Evolutionary conservation across 2,329 filamentous ascomycete species (phyloP), one percentile per base, ranked within the genome.

Genomic region (Emergomyces orientalis): DNA sequence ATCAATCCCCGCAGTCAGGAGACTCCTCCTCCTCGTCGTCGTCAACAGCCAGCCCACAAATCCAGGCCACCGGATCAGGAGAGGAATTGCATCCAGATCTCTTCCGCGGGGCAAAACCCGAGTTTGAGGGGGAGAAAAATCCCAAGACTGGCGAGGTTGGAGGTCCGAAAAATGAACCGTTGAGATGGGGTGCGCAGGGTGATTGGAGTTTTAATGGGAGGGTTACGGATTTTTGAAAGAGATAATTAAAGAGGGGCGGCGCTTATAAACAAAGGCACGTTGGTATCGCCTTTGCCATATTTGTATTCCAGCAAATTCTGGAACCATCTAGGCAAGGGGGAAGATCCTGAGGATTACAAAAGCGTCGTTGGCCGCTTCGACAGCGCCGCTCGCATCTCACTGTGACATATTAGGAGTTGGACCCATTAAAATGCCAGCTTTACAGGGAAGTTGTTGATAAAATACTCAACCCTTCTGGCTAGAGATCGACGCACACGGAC

Each of bases 161-260:
- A 6, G 94, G 94, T 0, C 94, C 94, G 6, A 99, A 97, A 86
- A 97, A 96, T 72, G 93, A 99, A 77, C 94, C 94, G 60, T 72
- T 97, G 73, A 80, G 92, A 69, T 97, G 93, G 93, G 91, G 91
- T 0, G 80, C 82, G 22, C 73, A 71, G 0, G 87, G 90, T 0
- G 87, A 89, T 73, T 99, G 92, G 88, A 97, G 91, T 74, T 99
- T 90, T 76, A 97, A 97, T 75, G 94, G 94, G 56, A 81, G 93
- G 66, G 92, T 95, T 62, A 97, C 93, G 30, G 94, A 99, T 77
- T 99, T 99, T 65, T 85, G 71, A 79, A 45, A 45, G 7, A 8
- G 2, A 51, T 39, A n/a, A n/a, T n/a, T n/a, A 17, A 51, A 30
- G 2, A 47, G 5, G 47, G 45, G 61, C 17, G 7, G 59, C n/a